Percentiles rank a stretch among this genome's conserved stretches.
phyloP scores from a whole-genome alignment of 75 land plant species.

The Pseudotsuga menziesii region DNA sequence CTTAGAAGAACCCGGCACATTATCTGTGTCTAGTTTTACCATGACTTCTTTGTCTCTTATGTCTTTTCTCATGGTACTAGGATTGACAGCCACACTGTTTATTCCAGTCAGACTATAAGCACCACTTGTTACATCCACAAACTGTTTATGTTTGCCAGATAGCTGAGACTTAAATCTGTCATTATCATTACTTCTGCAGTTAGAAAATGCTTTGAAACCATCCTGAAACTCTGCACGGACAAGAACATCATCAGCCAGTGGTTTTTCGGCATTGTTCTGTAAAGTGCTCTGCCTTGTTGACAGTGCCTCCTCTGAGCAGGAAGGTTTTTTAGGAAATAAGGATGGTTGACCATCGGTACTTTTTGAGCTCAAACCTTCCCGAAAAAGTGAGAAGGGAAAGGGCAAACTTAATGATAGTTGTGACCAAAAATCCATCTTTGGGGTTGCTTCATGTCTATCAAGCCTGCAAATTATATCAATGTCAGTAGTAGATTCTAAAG shows the following conservation, averaged over 20 bases:
- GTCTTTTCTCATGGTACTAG: neutral
- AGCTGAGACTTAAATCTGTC: neutral
- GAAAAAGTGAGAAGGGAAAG: neutral
- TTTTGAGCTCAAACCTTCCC: neutral
- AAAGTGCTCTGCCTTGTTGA: neutral
- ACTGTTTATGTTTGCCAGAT: neutral
- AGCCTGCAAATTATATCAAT: slow-evolving; percentile 3
- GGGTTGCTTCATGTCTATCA: neutral
- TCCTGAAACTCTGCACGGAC: neutral
- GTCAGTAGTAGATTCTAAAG: neutral
- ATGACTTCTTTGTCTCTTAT: neutral
- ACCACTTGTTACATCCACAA: neutral
- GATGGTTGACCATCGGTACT: neutral
- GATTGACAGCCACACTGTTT: slow-evolving; percentile 2
- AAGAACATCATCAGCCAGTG: neutral
- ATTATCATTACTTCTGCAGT: neutral
- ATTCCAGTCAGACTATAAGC: neutral
- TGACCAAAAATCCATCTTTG: slow-evolving; percentile 3
- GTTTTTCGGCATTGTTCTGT: neutral
- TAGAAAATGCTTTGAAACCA: neutral
- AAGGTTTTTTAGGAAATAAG: slow-evolving; percentile 3
- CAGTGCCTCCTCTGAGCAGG: neutral
- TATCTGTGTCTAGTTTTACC: neutral
- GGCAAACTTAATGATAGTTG: neutral
- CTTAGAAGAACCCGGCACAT: neutral